Base-by-base conservation (phyloP, 768 basidiomycete genomes). In the Auriscalpium microsporum region DNA sequence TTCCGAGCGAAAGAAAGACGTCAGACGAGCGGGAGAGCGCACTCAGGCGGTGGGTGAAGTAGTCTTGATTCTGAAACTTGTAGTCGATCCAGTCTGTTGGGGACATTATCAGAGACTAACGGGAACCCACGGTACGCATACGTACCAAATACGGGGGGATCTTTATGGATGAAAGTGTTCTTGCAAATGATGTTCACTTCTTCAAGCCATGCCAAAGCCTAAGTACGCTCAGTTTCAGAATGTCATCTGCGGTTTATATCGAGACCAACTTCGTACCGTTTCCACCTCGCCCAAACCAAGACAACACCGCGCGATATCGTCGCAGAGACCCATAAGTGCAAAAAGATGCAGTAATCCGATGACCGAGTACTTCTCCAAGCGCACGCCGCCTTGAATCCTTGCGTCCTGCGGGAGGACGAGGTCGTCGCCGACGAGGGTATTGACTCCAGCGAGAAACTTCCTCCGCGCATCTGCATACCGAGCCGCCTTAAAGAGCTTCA, bases 171-270 rank as follows among this genome's bases (percentile, higher is more conserved):
- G 8, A 64, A 61, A 1, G 64, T 51, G 21, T 66, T 63, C 47
- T 57, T 60, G 38, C 66, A 59, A 3, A 71, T 52, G 1, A 65
- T 56, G 16, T 63, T 53, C 7, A 66, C 63, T 56, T 72, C 69
- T 17, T 66, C 62, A 4, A 65, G 38, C 68, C 68, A 72, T 16
- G 61, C 59, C 14, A 72, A 50, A 1, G 69, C 68, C 70, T 71
- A 54, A 6, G 16, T 1, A n/a, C n/a, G n/a, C n/a, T 21, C 16
- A 46, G 16, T 4, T 10, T 34, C 21, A 34, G 5, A 28, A 44
- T 16, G n/a, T 5, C 40, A 14, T 5, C 17, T 13, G 17, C 13
- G 40, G 4, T 17, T 13, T 17, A 7, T 4, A 14, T 13, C 13
- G 13, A 17, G 14, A 42, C 40, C 8, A 7, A 4, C 14, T 13